Evolutionary conservation across 1,284 basidiomycete genomes (phyloP).

Genomic region (Erythrobasidium hasegawianum): DNA sequence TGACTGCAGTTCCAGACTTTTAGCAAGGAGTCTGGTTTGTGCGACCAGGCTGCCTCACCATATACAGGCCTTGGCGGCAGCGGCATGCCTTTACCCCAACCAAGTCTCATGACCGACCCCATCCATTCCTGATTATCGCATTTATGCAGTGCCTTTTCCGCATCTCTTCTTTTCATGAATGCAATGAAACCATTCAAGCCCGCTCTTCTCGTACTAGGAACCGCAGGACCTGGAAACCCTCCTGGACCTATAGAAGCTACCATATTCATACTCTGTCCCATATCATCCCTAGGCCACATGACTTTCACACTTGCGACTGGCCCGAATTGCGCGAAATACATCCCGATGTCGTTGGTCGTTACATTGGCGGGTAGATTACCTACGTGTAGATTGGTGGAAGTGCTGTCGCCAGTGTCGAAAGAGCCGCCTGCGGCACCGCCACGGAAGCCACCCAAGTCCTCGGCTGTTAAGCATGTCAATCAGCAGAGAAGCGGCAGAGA

Average conservation of each 20-base stretch:
- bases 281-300: constrained; percentile 80
- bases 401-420: constrained; percentile 72
- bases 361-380: constrained; percentile 50
- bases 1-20: neutral
- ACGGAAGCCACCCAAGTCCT: constrained; percentile 20
- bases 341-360: constrained; percentile 61
- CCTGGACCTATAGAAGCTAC: constrained; percentile 4
- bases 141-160: constrained; percentile 77
- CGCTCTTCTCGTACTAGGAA: constrained; percentile 35
- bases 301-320: constrained; percentile 59
- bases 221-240: constrained; percentile 41
- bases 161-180: constrained; percentile 86
- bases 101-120: constrained; percentile 73
- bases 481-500: neutral
- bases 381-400: constrained; percentile 93
- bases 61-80: constrained; percentile 73
- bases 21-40: neutral
- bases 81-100: constrained; percentile 93
- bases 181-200: constrained; percentile 91
- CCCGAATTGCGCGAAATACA: constrained; percentile 68
- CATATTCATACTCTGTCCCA: constrained; percentile 45
- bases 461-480: neutral
- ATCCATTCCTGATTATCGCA: constrained; percentile 90
- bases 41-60: constrained; percentile 64
- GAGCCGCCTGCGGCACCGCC: constrained; percentile 57